Conservation (phyloP, 2,329 filamentous ascomycete genomes). For the Penicillium janthinellum region DNA sequence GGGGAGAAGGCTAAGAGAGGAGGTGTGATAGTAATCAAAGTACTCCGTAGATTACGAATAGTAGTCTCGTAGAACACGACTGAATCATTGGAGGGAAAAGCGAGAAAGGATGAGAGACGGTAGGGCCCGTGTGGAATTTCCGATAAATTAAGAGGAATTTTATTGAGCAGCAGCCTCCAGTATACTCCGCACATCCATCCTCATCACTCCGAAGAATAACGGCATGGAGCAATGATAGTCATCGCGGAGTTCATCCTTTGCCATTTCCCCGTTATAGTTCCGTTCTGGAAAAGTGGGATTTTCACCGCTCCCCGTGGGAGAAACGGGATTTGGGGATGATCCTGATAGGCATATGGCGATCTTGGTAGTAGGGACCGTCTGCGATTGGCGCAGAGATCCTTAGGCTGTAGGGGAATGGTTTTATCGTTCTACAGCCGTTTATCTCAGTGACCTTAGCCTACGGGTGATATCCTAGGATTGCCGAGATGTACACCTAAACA, state of each 20-base stretch:
- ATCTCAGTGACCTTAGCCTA: no score
- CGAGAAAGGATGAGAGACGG: not conserved
- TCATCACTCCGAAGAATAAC: not conserved
- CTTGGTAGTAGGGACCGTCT: no score
- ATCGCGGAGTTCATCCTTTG: not conserved
- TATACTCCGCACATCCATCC: no score
- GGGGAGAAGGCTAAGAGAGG: not conserved
- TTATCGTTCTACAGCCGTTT: no score
- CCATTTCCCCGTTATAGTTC: conserved; percentile 1
- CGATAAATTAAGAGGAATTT: not conserved
- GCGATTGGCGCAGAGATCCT: no score
- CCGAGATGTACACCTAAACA: no score
- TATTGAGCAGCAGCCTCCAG: not conserved
- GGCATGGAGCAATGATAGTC: not conserved
- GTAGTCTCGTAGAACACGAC: no score
- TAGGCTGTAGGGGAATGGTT: no score
- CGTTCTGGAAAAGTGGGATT: not conserved
- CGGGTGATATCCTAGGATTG: no score
- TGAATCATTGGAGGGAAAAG: not conserved
- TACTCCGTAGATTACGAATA: no score
- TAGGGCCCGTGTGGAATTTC: not conserved
- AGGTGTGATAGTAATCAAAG: not conserved
- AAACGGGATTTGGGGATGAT: not conserved
- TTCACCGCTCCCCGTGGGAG: not conserved
- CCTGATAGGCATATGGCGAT: no score